Percentiles rank a stretch among this genome's conserved stretches.
Evolutionary conservation across 1,139 yeast genomes (phyloP).

Genomic region (Geotrichum aggregatum): DNA sequence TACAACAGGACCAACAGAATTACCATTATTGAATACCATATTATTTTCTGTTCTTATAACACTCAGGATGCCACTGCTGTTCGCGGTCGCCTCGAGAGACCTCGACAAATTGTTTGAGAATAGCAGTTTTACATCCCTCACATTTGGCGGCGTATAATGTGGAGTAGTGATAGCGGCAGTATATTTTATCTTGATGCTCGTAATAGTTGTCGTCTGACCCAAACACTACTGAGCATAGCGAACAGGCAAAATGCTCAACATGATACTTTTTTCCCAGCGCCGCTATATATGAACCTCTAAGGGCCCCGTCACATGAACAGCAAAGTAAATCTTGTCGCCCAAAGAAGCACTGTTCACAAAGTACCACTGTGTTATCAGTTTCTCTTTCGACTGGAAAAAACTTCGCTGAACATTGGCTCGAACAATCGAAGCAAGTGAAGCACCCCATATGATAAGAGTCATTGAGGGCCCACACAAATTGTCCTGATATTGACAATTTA

Average conservation of each 20-base stretch:
- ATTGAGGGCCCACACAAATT: constrained; percentile 79
- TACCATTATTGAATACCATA: no score
- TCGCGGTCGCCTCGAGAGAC: constrained; percentile 87
- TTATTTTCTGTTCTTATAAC: constrained; percentile 95
- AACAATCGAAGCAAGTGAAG: constrained; percentile 80
- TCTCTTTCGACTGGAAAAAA: constrained; percentile 55
- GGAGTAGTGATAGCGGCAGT: constrained; percentile 89
- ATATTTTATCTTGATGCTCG: constrained; percentile 77
- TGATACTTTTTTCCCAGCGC: constrained; percentile 92
- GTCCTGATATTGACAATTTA: constrained; percentile 65
- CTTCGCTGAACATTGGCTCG: constrained; percentile 65
- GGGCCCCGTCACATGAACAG: constrained; percentile 74
- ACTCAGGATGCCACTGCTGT: constrained; percentile 99
- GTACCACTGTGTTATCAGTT: constrained; percentile 57
- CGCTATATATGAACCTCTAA: constrained; percentile 90
- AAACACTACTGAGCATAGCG: constrained; percentile 79
- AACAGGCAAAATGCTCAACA: constrained; percentile 91
- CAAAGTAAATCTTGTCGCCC: constrained; percentile 79
- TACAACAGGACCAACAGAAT: no score
- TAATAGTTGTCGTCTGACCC: constrained; percentile 91
- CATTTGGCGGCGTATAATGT: constrained; percentile 81
- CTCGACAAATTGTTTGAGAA: constrained; percentile 90
- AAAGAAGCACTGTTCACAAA: constrained; percentile 93
- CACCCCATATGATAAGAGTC: constrained; percentile 81
- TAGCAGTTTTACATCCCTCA: constrained; percentile 89